These are phyloP conservation scores for Lepiota venenata DNA, from an alignment of 768 basidiomycete genomes.

Conservation along the genomic window DNA sequence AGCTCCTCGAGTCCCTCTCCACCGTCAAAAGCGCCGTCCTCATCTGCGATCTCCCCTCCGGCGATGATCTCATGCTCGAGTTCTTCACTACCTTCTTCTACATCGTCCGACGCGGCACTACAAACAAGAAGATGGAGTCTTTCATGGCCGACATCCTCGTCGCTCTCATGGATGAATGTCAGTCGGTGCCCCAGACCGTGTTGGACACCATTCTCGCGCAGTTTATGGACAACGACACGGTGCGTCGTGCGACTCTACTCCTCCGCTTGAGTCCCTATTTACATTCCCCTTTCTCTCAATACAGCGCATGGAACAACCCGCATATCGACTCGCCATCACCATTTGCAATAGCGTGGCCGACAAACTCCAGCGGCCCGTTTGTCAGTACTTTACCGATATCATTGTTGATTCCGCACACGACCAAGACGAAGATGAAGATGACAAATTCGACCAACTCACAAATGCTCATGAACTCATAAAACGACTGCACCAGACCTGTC, in stretches of 20 bases:
- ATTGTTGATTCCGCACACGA: conserved; percentile 53
- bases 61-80: conserved; percentile 79
- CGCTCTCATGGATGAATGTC: conserved; percentile 85
- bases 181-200: conserved; percentile 71
- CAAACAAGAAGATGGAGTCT: conserved; percentile 74
- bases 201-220: conserved; percentile 82
- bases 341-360: conserved; percentile 83
- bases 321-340: conserved; percentile 79
- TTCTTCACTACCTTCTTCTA: conserved; percentile 84
- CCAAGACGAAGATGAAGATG: conserved; percentile 45
- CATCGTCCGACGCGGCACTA: conserved; percentile 65
- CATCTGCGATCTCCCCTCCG: conserved; percentile 85
- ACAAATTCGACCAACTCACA: conserved; percentile 66
- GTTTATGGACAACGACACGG: conserved; percentile 77
- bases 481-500: conserved; percentile 75
- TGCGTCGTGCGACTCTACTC: conserved; percentile 30
- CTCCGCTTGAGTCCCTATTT: not conserved
- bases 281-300: conserved; percentile 3
- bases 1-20: conserved; percentile 89
- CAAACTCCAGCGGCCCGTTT: conserved; percentile 85
- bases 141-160: conserved; percentile 89
- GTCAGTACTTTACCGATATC: conserved; percentile 90
- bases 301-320: conserved; percentile 68
- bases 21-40: conserved; percentile 94
- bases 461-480: conserved; percentile 85